A percentile compares a stretch with the other conserved stretches of the same genome.
These are phyloP conservation scores for Candida manassasensis DNA, from an alignment of 805 yeast species.

Conservation along the genomic window DNA sequence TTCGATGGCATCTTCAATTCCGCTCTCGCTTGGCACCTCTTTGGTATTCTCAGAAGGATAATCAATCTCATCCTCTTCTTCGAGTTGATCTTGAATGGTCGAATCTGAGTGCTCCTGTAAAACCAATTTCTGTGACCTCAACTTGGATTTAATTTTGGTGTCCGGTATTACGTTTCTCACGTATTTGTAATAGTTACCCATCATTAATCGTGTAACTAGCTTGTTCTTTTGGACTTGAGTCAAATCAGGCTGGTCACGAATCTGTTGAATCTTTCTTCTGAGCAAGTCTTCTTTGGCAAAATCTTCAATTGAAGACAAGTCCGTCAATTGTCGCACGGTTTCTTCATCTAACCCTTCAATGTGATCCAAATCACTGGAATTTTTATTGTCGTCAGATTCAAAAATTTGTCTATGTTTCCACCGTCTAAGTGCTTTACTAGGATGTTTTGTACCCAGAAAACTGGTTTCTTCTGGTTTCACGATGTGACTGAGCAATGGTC, in stretches of 20 bases:
- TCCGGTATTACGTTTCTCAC: constrained; percentile 27
- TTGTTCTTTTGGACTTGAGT: constrained; percentile 42
- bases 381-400: constrained; percentile 9
- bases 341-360: constrained; percentile 34
- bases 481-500: constrained; percentile 49
- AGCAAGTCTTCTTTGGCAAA: constrained; percentile 36
- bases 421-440: constrained; percentile 12
- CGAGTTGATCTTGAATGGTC: constrained; percentile 6
- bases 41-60: constrained; percentile 2
- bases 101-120: constrained; percentile 11
- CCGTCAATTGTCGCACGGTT: constrained; percentile 33
- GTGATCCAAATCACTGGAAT: constrained; percentile 23
- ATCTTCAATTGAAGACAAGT: constrained; percentile 32
- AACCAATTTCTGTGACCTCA: constrained; percentile 15
- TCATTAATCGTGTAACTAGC: constrained; percentile 61
- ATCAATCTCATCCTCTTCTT: constrained; percentile 3
- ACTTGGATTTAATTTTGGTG: constrained; percentile 8
- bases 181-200: constrained; percentile 58
- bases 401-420: constrained; percentile 17
- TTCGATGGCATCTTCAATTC: constrained; percentile 4
- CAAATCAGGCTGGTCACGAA: constrained; percentile 34
- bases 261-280: constrained; percentile 46
- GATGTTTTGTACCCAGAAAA: constrained; percentile 9
- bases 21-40: constrained; percentile 4
- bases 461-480: constrained; percentile 39